Evolutionary conservation across 108 stramenopile species (phyloP).

Genomic region (Heterococcus sp.): DNA sequence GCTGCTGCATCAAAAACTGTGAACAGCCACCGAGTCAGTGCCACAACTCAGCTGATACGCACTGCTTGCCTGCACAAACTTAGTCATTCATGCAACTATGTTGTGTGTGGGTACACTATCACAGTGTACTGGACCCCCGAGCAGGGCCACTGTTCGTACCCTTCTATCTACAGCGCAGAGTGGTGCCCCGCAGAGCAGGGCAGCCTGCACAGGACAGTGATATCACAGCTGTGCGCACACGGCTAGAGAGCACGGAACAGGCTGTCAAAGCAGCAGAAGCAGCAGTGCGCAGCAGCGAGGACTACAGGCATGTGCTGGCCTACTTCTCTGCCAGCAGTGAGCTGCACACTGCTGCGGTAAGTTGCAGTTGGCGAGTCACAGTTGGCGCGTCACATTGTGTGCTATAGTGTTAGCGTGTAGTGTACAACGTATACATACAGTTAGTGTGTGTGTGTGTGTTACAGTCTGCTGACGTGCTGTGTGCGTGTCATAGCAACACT

Average conservation of each 20-base stretch:
- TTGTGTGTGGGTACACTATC: too few relatives aligned
- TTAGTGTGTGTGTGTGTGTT: background rate
- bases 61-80: too few relatives aligned
- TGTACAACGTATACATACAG: background rate
- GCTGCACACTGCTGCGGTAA: conserved; percentile 9
- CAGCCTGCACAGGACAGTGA: conserved; percentile 19
- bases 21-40: too few relatives aligned
- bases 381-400: too few relatives aligned
- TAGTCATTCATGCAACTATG: too few relatives aligned
- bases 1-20: too few relatives aligned
- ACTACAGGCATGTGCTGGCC: conserved; percentile 36
- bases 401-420: too few relatives aligned
- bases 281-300: conserved; percentile 4
- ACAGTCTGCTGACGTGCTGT: background rate
- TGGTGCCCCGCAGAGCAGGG: background rate
- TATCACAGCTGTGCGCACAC: conserved; percentile 23
- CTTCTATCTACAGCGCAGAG: background rate
- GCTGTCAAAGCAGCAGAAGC: conserved; percentile 21
- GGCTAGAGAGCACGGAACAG: background rate
- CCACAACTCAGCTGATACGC: too few relatives aligned
- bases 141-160: background rate
- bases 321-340: conserved; percentile 33
- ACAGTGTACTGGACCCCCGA: background rate
- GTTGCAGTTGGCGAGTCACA: background rate
- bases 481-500: background rate